Evolutionary conservation across 2,329 filamentous ascomycete genomes (phyloP).

Genomic region (Hypoxylon sp.): DNA sequence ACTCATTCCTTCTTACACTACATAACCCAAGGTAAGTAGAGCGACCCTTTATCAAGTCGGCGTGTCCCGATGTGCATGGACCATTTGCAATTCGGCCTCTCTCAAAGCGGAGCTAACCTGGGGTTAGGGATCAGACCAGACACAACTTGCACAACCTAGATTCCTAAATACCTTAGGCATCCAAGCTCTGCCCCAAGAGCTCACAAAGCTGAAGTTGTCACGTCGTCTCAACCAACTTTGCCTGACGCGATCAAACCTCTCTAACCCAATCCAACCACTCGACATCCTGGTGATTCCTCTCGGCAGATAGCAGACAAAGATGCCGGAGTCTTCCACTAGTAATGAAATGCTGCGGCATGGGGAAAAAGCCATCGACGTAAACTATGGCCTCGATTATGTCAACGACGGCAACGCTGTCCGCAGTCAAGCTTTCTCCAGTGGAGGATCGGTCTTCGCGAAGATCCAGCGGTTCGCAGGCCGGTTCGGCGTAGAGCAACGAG

Average conservation of each 20-base stretch:
- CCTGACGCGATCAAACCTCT: background rate
- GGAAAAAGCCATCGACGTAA: conserved; percentile 30
- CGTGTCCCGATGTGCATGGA: conserved; percentile 23
- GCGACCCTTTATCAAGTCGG: conserved; percentile 17
- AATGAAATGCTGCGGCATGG: conserved; percentile 27
- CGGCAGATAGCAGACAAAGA: conserved; percentile 11
- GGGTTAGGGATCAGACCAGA: conserved; percentile 21
- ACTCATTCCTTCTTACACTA: conserved; percentile 12
- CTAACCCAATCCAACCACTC: background rate
- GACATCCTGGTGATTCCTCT: background rate
- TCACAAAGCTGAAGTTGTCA: conserved; percentile 18
- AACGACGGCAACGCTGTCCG: conserved; percentile 36
- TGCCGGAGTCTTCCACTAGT: conserved; percentile 31
- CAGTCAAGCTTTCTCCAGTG: conserved; percentile 23
- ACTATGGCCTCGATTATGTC: conserved; percentile 39
- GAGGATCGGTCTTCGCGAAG: conserved; percentile 47
- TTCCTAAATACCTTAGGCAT: conserved; percentile 4
- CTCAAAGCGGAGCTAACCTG: conserved; percentile 30
- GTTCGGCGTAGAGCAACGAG: conserved; percentile 77
- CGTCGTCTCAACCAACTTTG: conserved; percentile 3
- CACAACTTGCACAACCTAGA: conserved; percentile 3
- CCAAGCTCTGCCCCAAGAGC: background rate
- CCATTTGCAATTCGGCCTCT: conserved; percentile 7
- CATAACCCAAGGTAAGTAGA: background rate
- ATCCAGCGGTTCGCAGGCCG: conserved; percentile 72